A percentile compares a stretch with the other conserved stretches of the same genome.
Evolutionary conservation across 345 rosid genomes (phyloP).

Genomic region (Microthlaspi erraticum): DNA sequence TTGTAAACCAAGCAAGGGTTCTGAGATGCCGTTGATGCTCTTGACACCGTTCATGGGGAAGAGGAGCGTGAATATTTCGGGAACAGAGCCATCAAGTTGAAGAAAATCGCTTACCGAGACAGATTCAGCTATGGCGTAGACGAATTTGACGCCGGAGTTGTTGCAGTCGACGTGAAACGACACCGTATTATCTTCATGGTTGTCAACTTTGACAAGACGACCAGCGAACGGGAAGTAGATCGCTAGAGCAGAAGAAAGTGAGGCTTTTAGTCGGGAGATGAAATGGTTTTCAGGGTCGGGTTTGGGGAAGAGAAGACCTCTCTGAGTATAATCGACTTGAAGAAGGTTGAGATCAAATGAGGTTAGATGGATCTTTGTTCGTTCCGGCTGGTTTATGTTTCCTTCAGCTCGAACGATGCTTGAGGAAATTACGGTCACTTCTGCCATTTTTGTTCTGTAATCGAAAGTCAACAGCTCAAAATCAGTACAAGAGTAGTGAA

Average conservation of each 20-base stretch:
- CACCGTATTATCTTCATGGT: slow-evolving; percentile 21
- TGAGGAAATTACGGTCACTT: not conserved
- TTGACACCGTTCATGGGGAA: slow-evolving; percentile 39
- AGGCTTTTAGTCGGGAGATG: not conserved
- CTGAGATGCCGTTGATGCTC: slow-evolving; percentile 28
- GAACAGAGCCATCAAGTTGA: slow-evolving; percentile 39
- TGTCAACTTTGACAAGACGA: slow-evolving; percentile 15
- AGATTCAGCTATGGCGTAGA: slow-evolving; percentile 42
- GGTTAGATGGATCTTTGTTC: slow-evolving; percentile 28
- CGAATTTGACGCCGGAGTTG: slow-evolving; percentile 29
- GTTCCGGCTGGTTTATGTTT: not conserved
- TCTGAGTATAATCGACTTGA: slow-evolving; percentile 10
- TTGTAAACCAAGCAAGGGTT: slow-evolving; percentile 52
- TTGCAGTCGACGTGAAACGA: slow-evolving; percentile 28
- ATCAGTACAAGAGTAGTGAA: too few relatives aligned
- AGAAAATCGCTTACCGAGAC: slow-evolving; percentile 42
- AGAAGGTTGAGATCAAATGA: slow-evolving; percentile 32
- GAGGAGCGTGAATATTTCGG: slow-evolving; percentile 22
- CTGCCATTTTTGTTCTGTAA: not conserved
- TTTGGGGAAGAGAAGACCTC: slow-evolving; percentile 35
- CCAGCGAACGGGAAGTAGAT: slow-evolving; percentile 35
- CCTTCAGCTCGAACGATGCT: not conserved
- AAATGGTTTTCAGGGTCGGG: slow-evolving; percentile 1
- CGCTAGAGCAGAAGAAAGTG: slow-evolving; percentile 20
- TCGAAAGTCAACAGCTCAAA: too few relatives aligned